Conservation (phyloP, 1,284 basidiomycete genomes). For the Earliella scabrosa region DNA sequence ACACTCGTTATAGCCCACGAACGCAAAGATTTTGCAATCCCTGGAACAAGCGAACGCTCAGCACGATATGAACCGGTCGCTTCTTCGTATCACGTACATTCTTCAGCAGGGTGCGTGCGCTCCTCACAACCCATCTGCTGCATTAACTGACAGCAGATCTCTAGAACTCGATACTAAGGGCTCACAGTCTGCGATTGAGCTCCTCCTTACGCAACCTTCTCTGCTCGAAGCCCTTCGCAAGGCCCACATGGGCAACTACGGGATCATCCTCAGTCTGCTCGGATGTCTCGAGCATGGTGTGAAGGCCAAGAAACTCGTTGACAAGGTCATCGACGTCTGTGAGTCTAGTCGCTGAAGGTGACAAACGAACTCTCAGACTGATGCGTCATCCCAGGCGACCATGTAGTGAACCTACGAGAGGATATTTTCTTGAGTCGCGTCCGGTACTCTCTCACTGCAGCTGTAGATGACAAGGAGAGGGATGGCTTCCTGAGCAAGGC, state of each 20-base stretch:
- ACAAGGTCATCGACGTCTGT: slow-evolving; percentile 90
- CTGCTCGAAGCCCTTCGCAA: slow-evolving; percentile 86
- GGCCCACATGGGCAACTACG: slow-evolving; percentile 89
- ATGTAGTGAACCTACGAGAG: slow-evolving; percentile 89
- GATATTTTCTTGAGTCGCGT: slow-evolving; percentile 85
- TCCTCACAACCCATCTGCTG: no score
- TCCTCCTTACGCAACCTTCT: slow-evolving; percentile 80
- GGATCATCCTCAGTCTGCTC: slow-evolving; percentile 86
- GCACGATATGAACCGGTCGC: slow-evolving; percentile 82
- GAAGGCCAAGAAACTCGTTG: slow-evolving; percentile 84
- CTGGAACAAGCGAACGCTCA: slow-evolving; percentile 84
- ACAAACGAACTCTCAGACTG: no score
- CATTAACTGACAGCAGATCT: no score
- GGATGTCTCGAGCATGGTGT: slow-evolving; percentile 88
- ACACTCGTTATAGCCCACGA: no score
- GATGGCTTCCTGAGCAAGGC: slow-evolving; percentile 65
- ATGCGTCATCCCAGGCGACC: slow-evolving; percentile 75
- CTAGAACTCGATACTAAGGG: slow-evolving; percentile 62
- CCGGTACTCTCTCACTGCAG: slow-evolving; percentile 81
- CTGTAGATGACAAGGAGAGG: slow-evolving; percentile 60
- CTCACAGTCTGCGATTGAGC: slow-evolving; percentile 79
- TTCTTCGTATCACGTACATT: slow-evolving; percentile 85
- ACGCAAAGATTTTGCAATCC: slow-evolving; percentile 59
- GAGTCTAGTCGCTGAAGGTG: slow-evolving; percentile 37
- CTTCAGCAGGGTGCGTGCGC: slow-evolving; percentile 72